Evolutionary conservation across 1,284 basidiomycete genomes (phyloP), one percentile per base, ranked within the genome.

Genomic region (Stereum hirsutum): DNA sequence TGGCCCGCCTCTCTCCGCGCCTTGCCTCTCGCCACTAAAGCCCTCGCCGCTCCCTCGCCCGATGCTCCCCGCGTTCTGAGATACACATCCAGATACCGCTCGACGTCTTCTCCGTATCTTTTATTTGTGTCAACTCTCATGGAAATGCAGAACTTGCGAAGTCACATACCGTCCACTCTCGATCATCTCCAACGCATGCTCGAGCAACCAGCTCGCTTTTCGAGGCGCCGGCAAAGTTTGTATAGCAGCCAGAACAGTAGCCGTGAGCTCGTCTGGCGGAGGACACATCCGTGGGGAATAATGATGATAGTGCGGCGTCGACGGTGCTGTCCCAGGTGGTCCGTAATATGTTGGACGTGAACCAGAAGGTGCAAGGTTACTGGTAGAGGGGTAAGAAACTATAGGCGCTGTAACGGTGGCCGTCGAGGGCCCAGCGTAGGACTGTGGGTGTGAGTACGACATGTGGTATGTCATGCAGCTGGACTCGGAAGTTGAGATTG

Each of bases 11-110:
- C 58, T 51, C 73, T 75, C 43, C 76, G 61, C 24, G 78, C 78
- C 54, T 72, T 74, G 4, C 72, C 77, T 39, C 78, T 60, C 3
- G 75, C 76, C 6, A 79, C 53, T 42, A 80, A 57, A 1, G 79
- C 79, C 47, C 62, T 66, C 6, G 70, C 68, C 5, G 75, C 54
- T 46, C 79, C 72, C 39, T 64, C 62, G 42, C 63, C 67, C 32
- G 71, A 59, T 17, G 81, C 54, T 41, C 73, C 70, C 0, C 78
- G 78, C 21, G 78, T 81, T 44, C 68, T 64, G 42, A 82, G 55
- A 52, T 76, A 81, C 17, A 81, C 75, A 12, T 81, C 78, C 26
- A 82, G 51, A 52, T 78, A 81, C 36, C 66, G 72, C 54, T 81
- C 79, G 20, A 81, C 77, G 34, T 78, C 69, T 28, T 68, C 61